phyloP scores from a whole-genome alignment of 371 early-diverging fungal species.

The Mucor plumbeus region DNA sequence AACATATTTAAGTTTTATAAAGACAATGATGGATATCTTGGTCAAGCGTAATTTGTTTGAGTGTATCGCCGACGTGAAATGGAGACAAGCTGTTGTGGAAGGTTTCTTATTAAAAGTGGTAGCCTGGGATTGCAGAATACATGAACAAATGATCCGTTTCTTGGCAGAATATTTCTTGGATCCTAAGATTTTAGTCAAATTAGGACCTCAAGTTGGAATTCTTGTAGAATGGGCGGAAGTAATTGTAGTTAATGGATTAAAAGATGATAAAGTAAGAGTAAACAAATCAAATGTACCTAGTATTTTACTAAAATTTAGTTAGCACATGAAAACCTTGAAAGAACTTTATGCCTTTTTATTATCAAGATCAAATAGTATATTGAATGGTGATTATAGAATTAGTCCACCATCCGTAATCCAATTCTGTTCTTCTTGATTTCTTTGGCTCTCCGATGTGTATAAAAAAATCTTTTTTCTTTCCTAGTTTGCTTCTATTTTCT shows the following conservation, averaged over 20 bases:
- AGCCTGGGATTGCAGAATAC: conserved; percentile 44
- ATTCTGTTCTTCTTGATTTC: conserved; percentile 7
- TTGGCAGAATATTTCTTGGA: conserved; percentile 45
- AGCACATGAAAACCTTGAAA: conserved; percentile 29
- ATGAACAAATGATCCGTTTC: conserved; percentile 49
- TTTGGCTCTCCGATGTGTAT: conserved; percentile 1
- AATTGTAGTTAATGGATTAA: conserved; percentile 24
- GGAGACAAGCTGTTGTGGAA: conserved; percentile 52
- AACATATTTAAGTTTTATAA: conserved; percentile 57
- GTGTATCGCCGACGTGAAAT: conserved; percentile 42
- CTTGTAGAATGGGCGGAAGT: conserved; percentile 47
- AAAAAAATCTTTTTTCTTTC: background rate
- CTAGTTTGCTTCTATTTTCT: background rate
- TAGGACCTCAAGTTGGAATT: conserved; percentile 37
- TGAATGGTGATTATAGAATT: conserved; percentile 45
- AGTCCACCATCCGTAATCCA: conserved; percentile 33
- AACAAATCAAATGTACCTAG: background rate
- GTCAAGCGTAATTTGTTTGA: conserved; percentile 47
- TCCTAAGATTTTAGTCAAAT: conserved; percentile 26
- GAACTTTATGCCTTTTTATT: conserved; percentile 34
- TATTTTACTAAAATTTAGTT: background rate
- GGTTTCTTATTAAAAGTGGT: conserved; percentile 52
- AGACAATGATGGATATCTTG: conserved; percentile 51
- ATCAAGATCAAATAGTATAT: conserved; percentile 28
- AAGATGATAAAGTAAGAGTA: conserved; percentile 40